Evolutionary conservation across 2,329 filamentous ascomycete genomes (phyloP).

Genomic region (Diaporthe sp.): DNA sequence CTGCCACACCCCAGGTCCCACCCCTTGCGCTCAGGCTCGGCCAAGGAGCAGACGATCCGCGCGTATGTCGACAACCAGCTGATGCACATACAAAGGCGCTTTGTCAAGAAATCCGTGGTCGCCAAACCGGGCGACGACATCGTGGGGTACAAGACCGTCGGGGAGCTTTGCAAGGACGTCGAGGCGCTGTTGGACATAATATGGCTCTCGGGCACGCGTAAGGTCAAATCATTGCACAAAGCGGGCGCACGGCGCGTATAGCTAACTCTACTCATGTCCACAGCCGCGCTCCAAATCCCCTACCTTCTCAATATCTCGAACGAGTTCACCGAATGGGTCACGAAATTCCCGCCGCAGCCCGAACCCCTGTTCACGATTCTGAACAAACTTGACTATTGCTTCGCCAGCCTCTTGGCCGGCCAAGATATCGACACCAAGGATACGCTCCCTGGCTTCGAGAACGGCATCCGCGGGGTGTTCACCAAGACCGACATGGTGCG

Average conservation of each 20-base stretch:
- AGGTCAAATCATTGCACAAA: conserved; percentile 49
- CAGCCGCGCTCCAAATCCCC: conserved; percentile 85
- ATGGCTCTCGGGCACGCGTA: conserved; percentile 91
- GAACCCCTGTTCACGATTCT: conserved; percentile 79
- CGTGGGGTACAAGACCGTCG: conserved; percentile 71
- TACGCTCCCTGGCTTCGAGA: conserved; percentile 78
- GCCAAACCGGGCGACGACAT: conserved; percentile 62
- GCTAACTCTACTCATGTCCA: not conserved
- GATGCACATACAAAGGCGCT: conserved; percentile 68
- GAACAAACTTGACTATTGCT: conserved; percentile 86
- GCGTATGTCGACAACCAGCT: conserved; percentile 69
- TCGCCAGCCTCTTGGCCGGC: conserved; percentile 80
- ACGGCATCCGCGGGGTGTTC: conserved; percentile 73
- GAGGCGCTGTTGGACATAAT: conserved; percentile 83
- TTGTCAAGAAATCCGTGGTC: conserved; percentile 70
- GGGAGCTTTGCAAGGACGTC: conserved; percentile 80
- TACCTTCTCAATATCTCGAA: conserved; percentile 85
- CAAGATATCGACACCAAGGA: conserved; percentile 76
- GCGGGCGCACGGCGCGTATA: not conserved
- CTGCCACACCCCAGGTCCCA: conserved; percentile 70
- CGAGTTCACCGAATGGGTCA: conserved; percentile 79
- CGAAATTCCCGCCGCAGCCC: conserved; percentile 78
- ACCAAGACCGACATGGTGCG: conserved; percentile 89
- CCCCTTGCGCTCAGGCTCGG: conserved; percentile 68
- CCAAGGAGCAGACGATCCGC: conserved; percentile 72